Evolutionary conservation across 306 rosid genomes (phyloP), one percentile per base, ranked within the genome.

Genomic region (Clitoria ternatea): DNA sequence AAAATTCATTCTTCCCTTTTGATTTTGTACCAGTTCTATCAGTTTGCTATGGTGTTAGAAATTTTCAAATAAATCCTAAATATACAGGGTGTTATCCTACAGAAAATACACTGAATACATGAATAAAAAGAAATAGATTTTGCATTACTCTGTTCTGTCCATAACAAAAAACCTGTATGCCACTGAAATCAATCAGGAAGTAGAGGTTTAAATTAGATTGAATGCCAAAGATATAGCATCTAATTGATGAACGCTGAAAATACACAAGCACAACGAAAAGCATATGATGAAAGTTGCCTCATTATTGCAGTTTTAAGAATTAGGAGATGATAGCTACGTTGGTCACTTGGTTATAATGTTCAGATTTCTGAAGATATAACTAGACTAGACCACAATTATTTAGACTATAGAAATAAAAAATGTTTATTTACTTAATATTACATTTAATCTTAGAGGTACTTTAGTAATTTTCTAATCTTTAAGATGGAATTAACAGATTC

Each of bases 11-110:
- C n/a, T n/a, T n/a, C n/a, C n/a, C n/a, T n/a, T n/a, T n/a, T n/a
- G n/a, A n/a, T n/a, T n/a, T n/a, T n/a, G n/a, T n/a, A n/a, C n/a
- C n/a, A n/a, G n/a, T n/a, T n/a, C n/a, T n/a, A n/a, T n/a, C n/a
- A n/a, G n/a, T 29, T 40, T 54, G 27, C 24, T 12, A 44, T 39
- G 22, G 37, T 20, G 60, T n/a, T 43, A 7, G 33, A 43, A 75
- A 8, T 12, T 62, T 61, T 54, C 45, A 43, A 42, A 61, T n/a
- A 61, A 36, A 52, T 49, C 68, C 70, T 15, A 69, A 35, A 66
- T 40, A 40, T 29, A 44, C 0, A 6, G 7, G 14, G 20, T 2
- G 20, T 61, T 33, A 17, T 11, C 1, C n/a, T n/a, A n/a, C n/a
- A 26, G n/a, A 59, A 33, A 32, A 18, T 17, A 40, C 2, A 9